Base-by-base conservation (phyloP, 176 grass and related monocot genomes). In the Metroxylon sagu region DNA sequence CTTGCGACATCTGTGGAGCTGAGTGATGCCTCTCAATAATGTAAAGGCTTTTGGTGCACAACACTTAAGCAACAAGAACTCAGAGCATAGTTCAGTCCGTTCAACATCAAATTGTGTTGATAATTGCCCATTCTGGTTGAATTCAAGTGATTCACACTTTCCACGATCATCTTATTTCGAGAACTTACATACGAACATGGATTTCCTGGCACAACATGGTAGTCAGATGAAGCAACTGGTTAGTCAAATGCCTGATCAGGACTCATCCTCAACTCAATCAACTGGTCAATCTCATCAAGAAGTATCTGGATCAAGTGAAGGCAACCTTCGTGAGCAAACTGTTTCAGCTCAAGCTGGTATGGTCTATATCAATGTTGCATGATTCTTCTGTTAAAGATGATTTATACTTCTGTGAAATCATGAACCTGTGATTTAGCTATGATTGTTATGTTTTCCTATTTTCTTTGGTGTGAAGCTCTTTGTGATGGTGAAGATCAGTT, bases 301-400 rank as follows among this genome's bases (percentile, higher is more conserved):
- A 63, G 68, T 76, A 55, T 85, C 92, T 25, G 80, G 67, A 64
- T 84, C 80, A 79, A 90, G 80, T 0, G 92, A 96, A 71, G 77
- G 81, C 23, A 75, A 78, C 71, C 71, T 72, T 67, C 77, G 55
- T 15, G 78, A 76, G 50, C 81, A 82, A 15, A 70, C 81, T 66
- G 79, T 61, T 27, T 70, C 68, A 43, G 12, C 68, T 19, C 81
- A 72, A 75, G 78, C 77, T 85, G 81, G 81, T 89, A 57, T 64
- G 58, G 16, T 19, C 49, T 64, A 43, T 43, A 43, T 43, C 35
- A 43, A 43, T 43, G 8, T 43, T 43, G 2, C 10, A 43, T 43
- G 35, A 12, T 10, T 43, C 3, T 43, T 43, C 8, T 43, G 35
- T 12, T 43, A 43, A 43, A 43, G 8, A 3, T 43, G 35, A 43